Base-by-base conservation (phyloP, 352 stramenopile genomes). In the Phytopythium montanum region DNA sequence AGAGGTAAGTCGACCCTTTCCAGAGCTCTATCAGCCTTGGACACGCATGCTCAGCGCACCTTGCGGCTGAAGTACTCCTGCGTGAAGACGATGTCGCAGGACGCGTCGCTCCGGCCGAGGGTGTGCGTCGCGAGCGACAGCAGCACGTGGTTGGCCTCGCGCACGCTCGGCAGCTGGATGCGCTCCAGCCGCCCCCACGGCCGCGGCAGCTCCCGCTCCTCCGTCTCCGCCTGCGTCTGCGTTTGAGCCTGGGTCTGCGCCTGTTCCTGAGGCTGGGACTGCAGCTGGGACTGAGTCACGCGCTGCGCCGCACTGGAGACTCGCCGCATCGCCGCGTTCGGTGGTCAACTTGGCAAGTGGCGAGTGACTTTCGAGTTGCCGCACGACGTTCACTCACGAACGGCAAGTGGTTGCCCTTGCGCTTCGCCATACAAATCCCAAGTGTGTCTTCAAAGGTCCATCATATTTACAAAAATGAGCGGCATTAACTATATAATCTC, bases 101-200 rank as follows among this genome's bases (percentile, higher is more conserved):
- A 68, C 46, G 16, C 56, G 2, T 59, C 38, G n/a, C 70, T 67
- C 53, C 82, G 78, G 14, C 82, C 82, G 46, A 89, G 68, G 57
- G 53, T 56, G 60, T 85, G 81, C 36, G 59, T 62, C 18, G 53
- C 74, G 19, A 59, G 62, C 7, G 46, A 51, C 42, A 89, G 75
- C 29, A 83, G 65, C 33, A 81, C 51, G 56, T 88, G 66, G 42
- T 88, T 65, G n/a, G 42, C 68, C 53, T 81, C 50, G 8, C 59
- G 39, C 19, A 61, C 65, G 6, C 52, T 56, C 2, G 75, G 41
- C 44, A 66, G 62, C 8, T 65, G 66, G 5, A 86, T 42, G 53
- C 82, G 65, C 65, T 73, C 74, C 56, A 90, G 80, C 23, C 78
- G 78, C 5, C 76, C 82, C 82, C 82, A 92, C 10, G 76, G 70